Conservation (phyloP, 1,139 yeast species). For the Diutina rugosa region DNA sequence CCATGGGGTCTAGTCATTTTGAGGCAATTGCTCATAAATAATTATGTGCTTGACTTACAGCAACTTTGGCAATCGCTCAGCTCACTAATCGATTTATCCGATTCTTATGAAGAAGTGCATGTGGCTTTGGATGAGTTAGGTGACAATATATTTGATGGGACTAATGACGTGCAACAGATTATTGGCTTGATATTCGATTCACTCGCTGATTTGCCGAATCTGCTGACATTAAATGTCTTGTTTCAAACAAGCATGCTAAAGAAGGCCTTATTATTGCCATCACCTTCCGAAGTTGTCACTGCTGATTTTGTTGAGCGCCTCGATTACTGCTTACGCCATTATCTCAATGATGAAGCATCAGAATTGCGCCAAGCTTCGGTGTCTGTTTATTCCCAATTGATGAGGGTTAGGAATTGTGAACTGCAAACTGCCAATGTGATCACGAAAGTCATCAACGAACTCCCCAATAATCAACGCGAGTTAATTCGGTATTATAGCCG, state of each 20-base stretch:
- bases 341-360: background rate
- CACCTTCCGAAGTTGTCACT: background rate
- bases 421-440: constrained; percentile 29
- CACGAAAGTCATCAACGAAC: constrained; percentile 11
- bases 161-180: constrained; percentile 6
- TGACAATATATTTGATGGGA: constrained; percentile 13
- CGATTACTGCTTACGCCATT: constrained; percentile 11
- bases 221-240: constrained; percentile 18
- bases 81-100: constrained; percentile 8
- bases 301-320: constrained; percentile 24
- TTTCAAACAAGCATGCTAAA: constrained; percentile 5
- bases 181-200: background rate
- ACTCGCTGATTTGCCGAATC: background rate
- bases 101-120: constrained; percentile 10
- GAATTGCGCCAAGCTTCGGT: background rate
- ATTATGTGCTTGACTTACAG: constrained; percentile 10
- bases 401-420: constrained; percentile 11
- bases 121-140: constrained; percentile 18
- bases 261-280: background rate
- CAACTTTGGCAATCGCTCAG: constrained; percentile 14
- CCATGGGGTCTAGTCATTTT: constrained; percentile 20
- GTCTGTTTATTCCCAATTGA: constrained; percentile 5
- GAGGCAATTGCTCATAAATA: constrained; percentile 22
- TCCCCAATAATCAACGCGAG: constrained; percentile 21
- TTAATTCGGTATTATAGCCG: constrained; percentile 25